Evolutionary conservation across 306 rosid species (phyloP), one percentile per base, ranked within the genome.

Genomic region (Acacia melanoxylon): DNA sequence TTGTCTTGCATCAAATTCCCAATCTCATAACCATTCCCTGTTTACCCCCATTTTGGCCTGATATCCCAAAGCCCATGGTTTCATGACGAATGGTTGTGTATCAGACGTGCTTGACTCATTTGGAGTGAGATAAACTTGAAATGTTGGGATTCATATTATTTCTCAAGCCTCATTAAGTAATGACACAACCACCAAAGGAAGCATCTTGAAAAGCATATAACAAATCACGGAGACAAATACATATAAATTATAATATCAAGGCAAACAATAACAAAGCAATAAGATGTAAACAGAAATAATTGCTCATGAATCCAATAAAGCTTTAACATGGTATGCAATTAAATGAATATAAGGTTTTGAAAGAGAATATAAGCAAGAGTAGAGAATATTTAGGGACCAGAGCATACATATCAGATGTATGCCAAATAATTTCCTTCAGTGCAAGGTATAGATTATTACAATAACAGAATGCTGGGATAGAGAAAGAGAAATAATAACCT

Each of bases 291-390:
- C 35, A 73, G 44, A 56, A 72, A 65, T 41, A 48, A 74, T 24
- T 74, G 41, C n/a, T 25, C 49, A 41, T 37, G 17, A 52, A 75
- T 24, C 48, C 40, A 73, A 78, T 31, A 59, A 76, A 82, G 73
- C 58, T 17, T 33, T 56, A 22, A n/a, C 49, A 56, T 15, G 77
- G 59, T 10, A 54, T 29, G 68, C 42, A n/a, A 54, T 19, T 2
- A 20, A 54, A 20, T 31, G 12, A 62, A 27, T 27, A 25, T 27
- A 62, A 62, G 12, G 68, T 62, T 27, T 62, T 22, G 40, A 62
- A 14, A 10, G 33, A 59, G 24, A 62, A 62, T 3, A 62, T 3
- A 0, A 1, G 1, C 37, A 61, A 22, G 68, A 11, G 68, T 2
- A 27, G 31, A 61, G 68, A 61, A 61, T 11, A 27, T 19, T 13